Conservation (phyloP, 2,329 filamentous ascomycete species). For the Rutstroemia sp. region DNA sequence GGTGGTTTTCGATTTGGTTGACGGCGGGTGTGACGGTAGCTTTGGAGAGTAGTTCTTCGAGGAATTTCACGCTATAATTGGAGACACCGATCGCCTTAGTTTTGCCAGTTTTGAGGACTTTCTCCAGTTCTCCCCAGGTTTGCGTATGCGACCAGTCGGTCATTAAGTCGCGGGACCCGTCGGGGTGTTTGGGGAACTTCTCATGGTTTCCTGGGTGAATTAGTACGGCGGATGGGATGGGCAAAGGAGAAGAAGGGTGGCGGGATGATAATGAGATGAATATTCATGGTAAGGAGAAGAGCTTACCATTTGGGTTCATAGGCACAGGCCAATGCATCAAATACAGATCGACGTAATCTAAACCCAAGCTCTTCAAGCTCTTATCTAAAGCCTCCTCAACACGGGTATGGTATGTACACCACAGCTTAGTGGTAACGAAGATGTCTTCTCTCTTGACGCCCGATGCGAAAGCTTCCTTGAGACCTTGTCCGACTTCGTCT, state of each 20-base stretch:
- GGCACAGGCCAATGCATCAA: slow-evolving; percentile 79
- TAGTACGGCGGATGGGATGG: slow-evolving; percentile 1
- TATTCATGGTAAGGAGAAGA: neutral
- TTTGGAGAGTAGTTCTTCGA: slow-evolving; percentile 32
- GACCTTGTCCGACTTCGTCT: slow-evolving; percentile 70
- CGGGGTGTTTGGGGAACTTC: slow-evolving; percentile 64
- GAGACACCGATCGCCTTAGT: slow-evolving; percentile 40
- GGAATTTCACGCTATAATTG: slow-evolving; percentile 30
- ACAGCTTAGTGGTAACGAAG: slow-evolving; percentile 61
- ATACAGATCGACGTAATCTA: slow-evolving; percentile 77
- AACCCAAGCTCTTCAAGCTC: slow-evolving; percentile 63
- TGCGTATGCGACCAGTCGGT: slow-evolving; percentile 61
- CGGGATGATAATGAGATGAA: neutral
- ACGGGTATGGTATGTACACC: slow-evolving; percentile 67
- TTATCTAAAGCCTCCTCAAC: slow-evolving; percentile 64
- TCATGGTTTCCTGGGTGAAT: slow-evolving; percentile 52
- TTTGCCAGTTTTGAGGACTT: slow-evolving; percentile 52
- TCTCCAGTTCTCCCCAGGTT: slow-evolving; percentile 73
- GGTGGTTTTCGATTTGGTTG: slow-evolving; percentile 56
- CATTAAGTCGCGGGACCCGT: slow-evolving; percentile 69
- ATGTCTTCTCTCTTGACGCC: slow-evolving; percentile 59
- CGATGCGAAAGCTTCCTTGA: slow-evolving; percentile 59
- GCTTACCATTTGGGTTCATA: slow-evolving; percentile 64
- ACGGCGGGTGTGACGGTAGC: slow-evolving; percentile 42
- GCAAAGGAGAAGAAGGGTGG: slow-evolving; percentile 3